Evolutionary conservation across 768 basidiomycete species (phyloP).

Genomic region (Amanita exitialis): DNA sequence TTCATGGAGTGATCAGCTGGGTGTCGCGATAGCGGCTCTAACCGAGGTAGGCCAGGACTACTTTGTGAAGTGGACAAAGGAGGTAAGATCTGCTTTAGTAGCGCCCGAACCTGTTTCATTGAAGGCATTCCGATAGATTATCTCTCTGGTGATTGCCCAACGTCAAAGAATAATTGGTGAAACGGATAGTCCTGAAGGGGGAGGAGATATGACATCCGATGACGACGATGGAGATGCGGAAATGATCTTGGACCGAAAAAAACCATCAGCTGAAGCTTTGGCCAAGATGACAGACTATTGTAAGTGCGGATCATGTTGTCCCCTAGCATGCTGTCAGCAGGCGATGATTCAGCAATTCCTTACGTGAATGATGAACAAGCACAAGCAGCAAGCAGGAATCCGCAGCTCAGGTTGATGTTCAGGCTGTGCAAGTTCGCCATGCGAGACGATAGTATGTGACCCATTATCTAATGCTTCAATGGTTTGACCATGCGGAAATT

Average conservation of each 20-base stretch:
- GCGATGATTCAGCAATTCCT: conserved; percentile 49
- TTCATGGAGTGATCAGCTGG: conserved; percentile 84
- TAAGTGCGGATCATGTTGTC: conserved; percentile 26
- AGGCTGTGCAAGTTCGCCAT: conserved; percentile 66
- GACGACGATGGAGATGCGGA: conserved; percentile 23
- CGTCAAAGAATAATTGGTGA: conserved; percentile 54
- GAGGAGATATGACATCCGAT: conserved; percentile 23
- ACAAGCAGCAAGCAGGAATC: conserved; percentile 66
- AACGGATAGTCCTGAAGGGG: conserved; percentile 34
- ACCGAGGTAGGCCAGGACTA: conserved; percentile 52
- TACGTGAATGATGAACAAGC: conserved; percentile 68
- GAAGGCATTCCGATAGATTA: conserved; percentile 34
- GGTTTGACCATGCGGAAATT: background rate
- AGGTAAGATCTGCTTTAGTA: conserved; percentile 32
- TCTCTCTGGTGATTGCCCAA: conserved; percentile 47
- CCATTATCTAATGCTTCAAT: conserved; percentile 9
- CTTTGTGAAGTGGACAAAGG: conserved; percentile 72
- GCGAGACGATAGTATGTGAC: conserved; percentile 45
- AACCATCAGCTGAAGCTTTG: conserved; percentile 61
- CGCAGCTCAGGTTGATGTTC: conserved; percentile 77
- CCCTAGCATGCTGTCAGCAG: background rate
- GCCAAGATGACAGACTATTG: conserved; percentile 68
- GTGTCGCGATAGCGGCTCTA: conserved; percentile 70
- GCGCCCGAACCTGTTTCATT: background rate
- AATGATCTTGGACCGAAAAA: conserved; percentile 17